Evolutionary conservation across 495 filamentous ascomycete genomes (phyloP), one percentile per base, ranked within the genome.

Genomic region (Hypomontagnella submonticulosa): DNA sequence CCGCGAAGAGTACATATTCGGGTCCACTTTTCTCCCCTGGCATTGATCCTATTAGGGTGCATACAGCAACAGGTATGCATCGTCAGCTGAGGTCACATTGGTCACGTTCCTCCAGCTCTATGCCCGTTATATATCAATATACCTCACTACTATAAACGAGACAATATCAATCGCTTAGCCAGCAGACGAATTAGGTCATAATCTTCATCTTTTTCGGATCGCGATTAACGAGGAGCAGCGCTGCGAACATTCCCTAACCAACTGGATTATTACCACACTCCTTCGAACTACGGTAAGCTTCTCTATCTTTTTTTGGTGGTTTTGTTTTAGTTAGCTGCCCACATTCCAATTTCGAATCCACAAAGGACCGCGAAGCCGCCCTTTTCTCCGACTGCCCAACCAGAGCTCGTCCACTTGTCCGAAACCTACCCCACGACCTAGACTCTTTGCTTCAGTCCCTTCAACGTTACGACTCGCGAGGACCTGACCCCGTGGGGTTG

Each of bases 391-490:
- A 73, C 43, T 57, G 27, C 38, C 76, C 76, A 78, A 77, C 73
- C 75, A 76, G 67, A 69, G 20, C 44, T 42, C 76, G 76, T 77
- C 75, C 77, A 73, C 73, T 78, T 71, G 77, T 70, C 75, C 77
- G 75, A 75, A 66, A 49, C 61, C 72, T 55, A 75, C 65, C 70
- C 66, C 58, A 68, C 65, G 65, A 68, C 59, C 59, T 63, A 62
- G 59, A 63, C 54, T 55, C 42, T 32, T 61, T 44, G 46, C 56
- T 53, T 62, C 43, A 54, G 44, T 20, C 30, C 44, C 66, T 53
- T 53, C 53, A 42, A 1, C 34, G 30, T 49, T 57, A 40, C 61
- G 36, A 66, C 58, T 65, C 48, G 30, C 59, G 19, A 59, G 50
- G 34, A 32, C 59, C 33, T 69, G 57, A 61, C 69, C 57, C 60